Evolutionary conservation across 768 basidiomycete species (phyloP), one percentile per base, ranked within the genome.

Genomic region (Kwoniella shandongensis): DNA sequence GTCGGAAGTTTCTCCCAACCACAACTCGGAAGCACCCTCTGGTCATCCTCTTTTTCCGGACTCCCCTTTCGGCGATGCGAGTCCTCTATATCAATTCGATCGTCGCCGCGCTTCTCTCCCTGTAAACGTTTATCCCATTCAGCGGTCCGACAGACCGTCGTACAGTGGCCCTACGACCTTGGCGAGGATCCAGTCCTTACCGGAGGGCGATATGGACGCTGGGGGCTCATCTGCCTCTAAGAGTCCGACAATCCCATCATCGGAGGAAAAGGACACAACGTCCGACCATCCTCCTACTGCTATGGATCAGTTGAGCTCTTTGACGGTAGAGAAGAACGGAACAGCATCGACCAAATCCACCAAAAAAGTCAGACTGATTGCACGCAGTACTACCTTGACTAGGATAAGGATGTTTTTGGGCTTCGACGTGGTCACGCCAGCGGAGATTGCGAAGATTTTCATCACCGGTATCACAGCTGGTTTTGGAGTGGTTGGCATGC

Each of bases 401-500:
- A 46, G 48, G 30, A 25, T 68, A 3, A 61, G 65, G 22, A 63
- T 57, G 57, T 61, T 70, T 40, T 52, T 73, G 7, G 76, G 76
- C 4, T 51, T 73, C 17, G 75, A 76, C 44, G 75, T 75, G 11
- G 72, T 77, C 27, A 77, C 76, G 0, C 36, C 44, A 4, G 44
- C 46, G 12, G 77, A 78, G 42, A 59, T 76, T 26, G 20, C 63
- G 17, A 78, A 76, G 59, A 70, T 78, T 30, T 42, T 73, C 18
- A 51, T 72, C 20, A 70, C 75, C 2, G 77, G 77, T 5, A 69
- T 66, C 8, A 67, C 75, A 15, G 70, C 73, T 41, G 77, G 77
- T 1, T 70, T 71, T 35, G 77, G 77, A 22, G 72, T 78, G 20
- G 76, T 66, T 22, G 74, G 65, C 17, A 78, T 78, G 77, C 76